Evolutionary conservation across 768 basidiomycete species (phyloP), one percentile per base, ranked within the genome.

Genomic region (Russula foetens): DNA sequence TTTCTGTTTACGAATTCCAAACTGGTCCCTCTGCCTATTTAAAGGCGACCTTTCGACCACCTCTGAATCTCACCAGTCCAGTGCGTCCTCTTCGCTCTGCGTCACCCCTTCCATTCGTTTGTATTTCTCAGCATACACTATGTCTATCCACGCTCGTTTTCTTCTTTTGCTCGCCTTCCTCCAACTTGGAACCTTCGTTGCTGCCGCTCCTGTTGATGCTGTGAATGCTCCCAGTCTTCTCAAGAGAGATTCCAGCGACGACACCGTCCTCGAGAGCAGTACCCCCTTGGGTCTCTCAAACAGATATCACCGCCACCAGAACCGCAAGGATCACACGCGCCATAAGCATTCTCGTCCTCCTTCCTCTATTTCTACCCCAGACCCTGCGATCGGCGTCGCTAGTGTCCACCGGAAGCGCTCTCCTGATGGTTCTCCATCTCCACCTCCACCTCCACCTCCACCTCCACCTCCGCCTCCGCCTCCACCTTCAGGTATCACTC

Each of bases 81-180:
- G 39, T 41, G 35, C 24, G 33, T 24, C 19, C n/a, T 28, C 44
- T 5, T 15, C 0, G 35, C 47, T 9, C 28, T 31, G 56, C 47
- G 56, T 49, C 35, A 19, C 1, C 39, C 59, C 48, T 62, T 62
- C 56, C 61, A 41, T 17, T 62, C 61, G 8, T 62, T 62, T 56
- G 1, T 48, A 29, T 26, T 29, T 24, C 17, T 23, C 6, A 29
- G 21, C 46, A 15, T 19, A 60, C 48, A 47, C n/a, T 28, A 62
- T 62, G 61, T 2, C 61, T 53, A 46, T 47, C 29, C 39, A 62
- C 56, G 19, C 61, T 62, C 61, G 61, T 62, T 62, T 57, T 17
- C 14, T 48, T 53, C 61, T 62, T 31, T 48, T 62, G 44, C 45
- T 62, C 38, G 61, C 56, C 44, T 43, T 62, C 35, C 56, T 62